phyloP scores from a whole-genome alignment of 345 rosid species.

The Turnera subulata region DNA sequence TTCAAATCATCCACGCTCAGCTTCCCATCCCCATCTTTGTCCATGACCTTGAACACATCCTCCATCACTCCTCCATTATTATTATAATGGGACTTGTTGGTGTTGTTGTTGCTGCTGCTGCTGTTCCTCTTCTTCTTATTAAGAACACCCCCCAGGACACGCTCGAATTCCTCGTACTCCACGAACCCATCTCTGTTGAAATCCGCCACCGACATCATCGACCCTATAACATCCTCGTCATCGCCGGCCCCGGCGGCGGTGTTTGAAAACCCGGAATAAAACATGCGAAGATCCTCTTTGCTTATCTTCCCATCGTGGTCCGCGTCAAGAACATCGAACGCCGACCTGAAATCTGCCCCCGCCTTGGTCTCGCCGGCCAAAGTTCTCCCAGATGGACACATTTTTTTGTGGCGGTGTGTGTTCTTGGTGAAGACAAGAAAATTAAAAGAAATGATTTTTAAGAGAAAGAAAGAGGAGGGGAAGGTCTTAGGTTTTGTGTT shows the following conservation, averaged over 20 bases:
- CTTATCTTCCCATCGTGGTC: constrained; percentile 92
- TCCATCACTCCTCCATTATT: constrained; percentile 22
- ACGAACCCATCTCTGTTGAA: constrained; percentile 73
- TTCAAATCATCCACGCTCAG: constrained; percentile 60
- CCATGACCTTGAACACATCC: constrained; percentile 75
- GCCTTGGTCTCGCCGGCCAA: neutral
- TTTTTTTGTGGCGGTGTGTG: too few relatives aligned
- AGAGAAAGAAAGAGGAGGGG: too few relatives aligned
- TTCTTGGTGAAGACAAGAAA: too few relatives aligned
- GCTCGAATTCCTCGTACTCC: constrained; percentile 78
- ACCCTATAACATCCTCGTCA: constrained; percentile 42
- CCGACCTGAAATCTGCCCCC: constrained; percentile 37
- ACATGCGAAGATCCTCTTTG: constrained; percentile 55
- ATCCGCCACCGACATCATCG: constrained; percentile 80
- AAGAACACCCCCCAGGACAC: constrained; percentile 10
- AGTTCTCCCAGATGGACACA: constrained; percentile 26
- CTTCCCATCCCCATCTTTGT: constrained; percentile 77
- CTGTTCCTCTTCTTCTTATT: constrained; percentile 1
- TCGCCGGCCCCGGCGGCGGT: neutral
- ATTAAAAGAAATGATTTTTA: too few relatives aligned
- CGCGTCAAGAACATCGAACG: constrained; percentile 73
- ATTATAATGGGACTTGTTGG: too few relatives aligned
- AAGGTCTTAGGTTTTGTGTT: too few relatives aligned
- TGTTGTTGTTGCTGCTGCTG: too few relatives aligned
- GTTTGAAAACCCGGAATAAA: constrained; percentile 41